phyloP scores from a whole-genome alignment of 345 rosid genomes.

The Linum trigynum region DNA sequence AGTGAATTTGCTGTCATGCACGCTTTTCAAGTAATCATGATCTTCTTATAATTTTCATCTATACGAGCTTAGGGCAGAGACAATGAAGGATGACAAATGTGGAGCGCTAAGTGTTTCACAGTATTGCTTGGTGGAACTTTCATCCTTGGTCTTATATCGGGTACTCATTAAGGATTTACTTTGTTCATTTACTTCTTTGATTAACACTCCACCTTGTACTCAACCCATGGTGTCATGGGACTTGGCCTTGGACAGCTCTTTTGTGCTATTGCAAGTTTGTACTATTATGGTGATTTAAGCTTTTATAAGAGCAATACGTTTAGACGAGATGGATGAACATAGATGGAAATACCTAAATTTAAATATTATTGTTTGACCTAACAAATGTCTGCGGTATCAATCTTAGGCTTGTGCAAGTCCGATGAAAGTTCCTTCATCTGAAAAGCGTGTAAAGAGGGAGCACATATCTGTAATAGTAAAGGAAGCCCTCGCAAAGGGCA shows the following conservation, averaged over 20 bases:
- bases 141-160: conserved; percentile 64
- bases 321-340: no score
- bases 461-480: conserved; percentile 44
- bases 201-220: conserved; percentile 9
- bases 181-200: conserved; percentile 6
- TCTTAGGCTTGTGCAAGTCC: conserved; percentile 47
- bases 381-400: background rate
- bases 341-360: background rate
- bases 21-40: conserved; percentile 2
- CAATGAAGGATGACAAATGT: conserved; percentile 61
- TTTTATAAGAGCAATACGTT: no score
- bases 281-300: background rate
- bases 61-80: conserved; percentile 48
- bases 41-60: conserved; percentile 14
- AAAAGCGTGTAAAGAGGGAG: conserved; percentile 63
- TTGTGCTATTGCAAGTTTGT: background rate
- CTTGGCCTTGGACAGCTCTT: background rate
- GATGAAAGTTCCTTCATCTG: conserved; percentile 35
- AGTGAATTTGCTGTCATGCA: background rate
- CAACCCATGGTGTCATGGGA: background rate
- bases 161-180: conserved; percentile 24
- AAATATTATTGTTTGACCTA: background rate
- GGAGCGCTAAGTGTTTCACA: conserved; percentile 57
- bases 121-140: conserved; percentile 64
- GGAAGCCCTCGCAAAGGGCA: conserved; percentile 72